phyloP scores from a whole-genome alignment of 139 green algal genomes.

The Asterochloris sp. region DNA sequence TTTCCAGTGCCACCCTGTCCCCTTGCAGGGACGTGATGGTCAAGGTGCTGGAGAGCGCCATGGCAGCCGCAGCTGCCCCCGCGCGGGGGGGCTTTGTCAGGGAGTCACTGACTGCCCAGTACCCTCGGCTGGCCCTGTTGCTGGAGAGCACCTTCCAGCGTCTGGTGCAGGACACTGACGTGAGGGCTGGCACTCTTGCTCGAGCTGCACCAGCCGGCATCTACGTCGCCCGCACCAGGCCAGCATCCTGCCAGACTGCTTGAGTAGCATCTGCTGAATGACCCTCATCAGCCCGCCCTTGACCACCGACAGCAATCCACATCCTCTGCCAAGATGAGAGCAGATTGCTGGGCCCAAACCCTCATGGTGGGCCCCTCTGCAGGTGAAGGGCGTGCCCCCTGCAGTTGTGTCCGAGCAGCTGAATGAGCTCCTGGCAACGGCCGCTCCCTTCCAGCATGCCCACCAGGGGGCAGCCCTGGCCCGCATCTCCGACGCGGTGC shows the following conservation, averaged over 20 bases:
- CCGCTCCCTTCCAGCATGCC: slow-evolving; percentile 64
- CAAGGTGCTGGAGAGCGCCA: slow-evolving; percentile 35
- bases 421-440: slow-evolving; percentile 50
- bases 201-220: no score
- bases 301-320: no score
- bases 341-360: no score
- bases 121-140: slow-evolving; percentile 69
- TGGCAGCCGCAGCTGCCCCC: slow-evolving; percentile 45
- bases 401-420: slow-evolving; percentile 45
- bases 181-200: neutral
- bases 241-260: no score
- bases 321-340: no score
- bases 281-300: no score
- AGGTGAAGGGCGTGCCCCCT: slow-evolving; percentile 45
- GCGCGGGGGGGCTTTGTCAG: slow-evolving; percentile 59
- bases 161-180: slow-evolving; percentile 61
- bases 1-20: neutral
- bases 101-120: slow-evolving; percentile 67
- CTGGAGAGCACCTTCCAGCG: slow-evolving; percentile 66
- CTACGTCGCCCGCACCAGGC: no score
- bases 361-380: neutral
- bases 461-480: slow-evolving; percentile 68
- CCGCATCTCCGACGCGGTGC: slow-evolving; percentile 71
- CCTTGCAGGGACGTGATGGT: slow-evolving; percentile 36
- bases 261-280: no score